Base-by-base conservation (phyloP, 139 green algal genomes). In the Tetradesmus obliquus region DNA sequence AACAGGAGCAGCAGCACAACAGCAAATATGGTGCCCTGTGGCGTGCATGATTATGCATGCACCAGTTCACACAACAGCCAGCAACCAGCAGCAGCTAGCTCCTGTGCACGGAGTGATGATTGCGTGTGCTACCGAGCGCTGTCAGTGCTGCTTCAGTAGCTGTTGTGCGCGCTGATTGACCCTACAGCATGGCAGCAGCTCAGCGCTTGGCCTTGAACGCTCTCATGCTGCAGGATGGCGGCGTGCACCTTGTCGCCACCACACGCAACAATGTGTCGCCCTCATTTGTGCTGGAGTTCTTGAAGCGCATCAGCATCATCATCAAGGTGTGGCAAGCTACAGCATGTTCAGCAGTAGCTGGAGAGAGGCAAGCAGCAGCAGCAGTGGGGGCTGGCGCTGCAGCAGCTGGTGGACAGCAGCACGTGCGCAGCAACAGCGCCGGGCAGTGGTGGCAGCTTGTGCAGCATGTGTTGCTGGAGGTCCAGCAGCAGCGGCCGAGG, bases 251-350 rank as follows among this genome's bases (percentile, higher is more conserved):
- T 62, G 97, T 99, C 8, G 97, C 98, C 2, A 99, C 97, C 3
- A 99, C 97, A 9, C 95, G 96, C 19, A 95, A 96, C 79, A 99
- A 99, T 90, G 94, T 98, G 55, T 97, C 96, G 0, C 98, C 98
- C 22, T 96, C 96, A 10, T 94, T 99, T 57, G 95, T 99, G 66
- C 94, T 99, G 84, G 98, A 99, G 94, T 96, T 99, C 84, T 91
- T 99, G 8, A 91, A 96, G 22, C 96, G 98, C 58, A 96, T 99
- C 45, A 95, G 95, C 88, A 94, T 94, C 54, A 98, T 99, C 85
- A 97, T 98, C 83, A 98, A 98, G 94, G 96, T 95, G 60, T 69
- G 81, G 76, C n/a, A 54, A 32, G 7, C 1, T 8, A 45, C 5
- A 10, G 79, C 57, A n/a, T 79, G 22, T 1, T 15, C 54, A 87